A percentile compares a stretch with the other conserved stretches of the same genome.
Conservation (phyloP, 768 basidiomycete species). For the Coprinellus micaceus region DNA sequence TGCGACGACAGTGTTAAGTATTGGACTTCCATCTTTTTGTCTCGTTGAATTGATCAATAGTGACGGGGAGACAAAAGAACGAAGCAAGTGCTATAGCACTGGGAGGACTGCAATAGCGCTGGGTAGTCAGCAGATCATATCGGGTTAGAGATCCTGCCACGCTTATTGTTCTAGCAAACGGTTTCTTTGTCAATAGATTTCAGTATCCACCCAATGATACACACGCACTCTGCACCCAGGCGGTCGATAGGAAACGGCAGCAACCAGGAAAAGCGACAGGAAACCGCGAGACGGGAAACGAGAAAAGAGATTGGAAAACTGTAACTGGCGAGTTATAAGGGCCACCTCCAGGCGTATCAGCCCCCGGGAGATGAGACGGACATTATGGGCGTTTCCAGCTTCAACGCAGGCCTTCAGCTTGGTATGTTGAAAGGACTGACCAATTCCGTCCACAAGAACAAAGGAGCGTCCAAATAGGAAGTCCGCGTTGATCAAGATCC, state of each 20-base stretch:
- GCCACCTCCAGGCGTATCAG: not conserved
- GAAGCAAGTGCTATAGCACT: constrained; percentile 17
- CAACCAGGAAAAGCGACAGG: constrained; percentile 11
- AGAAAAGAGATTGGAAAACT: constrained; percentile 6
- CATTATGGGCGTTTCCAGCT: constrained; percentile 10
- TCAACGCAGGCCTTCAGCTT: constrained; percentile 11
- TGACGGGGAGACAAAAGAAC: constrained; percentile 34
- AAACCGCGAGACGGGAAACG: constrained; percentile 11
- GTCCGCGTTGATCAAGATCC: constrained; percentile 18
- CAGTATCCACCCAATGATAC: constrained; percentile 12
- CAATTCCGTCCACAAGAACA: constrained; percentile 25
- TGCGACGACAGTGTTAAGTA: constrained; percentile 26
- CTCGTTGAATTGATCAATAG: constrained; percentile 20
- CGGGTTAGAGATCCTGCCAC: constrained; percentile 22
- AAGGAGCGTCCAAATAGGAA: constrained; percentile 24
- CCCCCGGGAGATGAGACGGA: constrained; percentile 4
- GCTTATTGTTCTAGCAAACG: constrained; percentile 30
- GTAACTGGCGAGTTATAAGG: constrained; percentile 7
- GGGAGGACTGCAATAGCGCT: constrained; percentile 9
- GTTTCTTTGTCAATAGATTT: constrained; percentile 15
- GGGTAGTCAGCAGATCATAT: constrained; percentile 29
- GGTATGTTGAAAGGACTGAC: constrained; percentile 26
- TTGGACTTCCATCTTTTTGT: constrained; percentile 23
- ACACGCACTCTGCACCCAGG: constrained; percentile 25
- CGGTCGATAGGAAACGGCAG: constrained; percentile 17